Conservation (phyloP, 2,329 filamentous ascomycete species). For the Coniochaeta pulveracea region DNA sequence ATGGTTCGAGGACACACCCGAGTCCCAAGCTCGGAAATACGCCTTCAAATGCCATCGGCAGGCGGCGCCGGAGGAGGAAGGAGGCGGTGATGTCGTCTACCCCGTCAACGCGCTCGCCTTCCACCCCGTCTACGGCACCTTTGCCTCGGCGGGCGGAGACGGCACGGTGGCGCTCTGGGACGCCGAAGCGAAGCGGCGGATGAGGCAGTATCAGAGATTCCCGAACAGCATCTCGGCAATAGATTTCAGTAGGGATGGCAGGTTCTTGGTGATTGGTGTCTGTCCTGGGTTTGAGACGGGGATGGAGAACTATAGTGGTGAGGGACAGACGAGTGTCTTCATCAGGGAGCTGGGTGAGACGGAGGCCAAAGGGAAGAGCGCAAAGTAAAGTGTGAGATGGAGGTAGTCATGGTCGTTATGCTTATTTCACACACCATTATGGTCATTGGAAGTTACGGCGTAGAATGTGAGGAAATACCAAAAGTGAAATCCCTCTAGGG, state of each 20-base stretch:
- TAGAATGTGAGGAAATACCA: no score
- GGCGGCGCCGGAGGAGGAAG: conserved; percentile 46
- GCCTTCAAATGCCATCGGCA: conserved; percentile 98
- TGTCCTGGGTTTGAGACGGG: conserved; percentile 85
- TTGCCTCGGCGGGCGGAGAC: conserved; percentile 82
- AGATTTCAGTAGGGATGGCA: conserved; percentile 67
- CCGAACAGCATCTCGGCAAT: conserved; percentile 67
- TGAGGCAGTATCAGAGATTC: conserved; percentile 81
- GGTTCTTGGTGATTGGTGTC: conserved; percentile 65
- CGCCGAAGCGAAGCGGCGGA: conserved; percentile 76
- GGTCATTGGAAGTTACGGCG: not conserved
- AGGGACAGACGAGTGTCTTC: conserved; percentile 65
- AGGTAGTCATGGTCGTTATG: not conserved
- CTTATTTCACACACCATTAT: conserved; percentile 1
- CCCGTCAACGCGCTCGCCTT: conserved; percentile 86
- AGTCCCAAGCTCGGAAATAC: conserved; percentile 87
- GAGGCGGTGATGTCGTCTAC: conserved; percentile 70
- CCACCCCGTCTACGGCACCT: conserved; percentile 73
- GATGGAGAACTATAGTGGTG: conserved; percentile 64
- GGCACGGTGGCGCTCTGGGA: conserved; percentile 92
- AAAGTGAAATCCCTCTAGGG: no score
- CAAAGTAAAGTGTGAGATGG: conserved; percentile 38
- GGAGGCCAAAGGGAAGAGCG: conserved; percentile 77
- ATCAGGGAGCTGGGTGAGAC: conserved; percentile 76
- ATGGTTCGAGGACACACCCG: conserved; percentile 85